A percentile compares a stretch with the other conserved stretches of the same genome.
Evolutionary conservation across 192 early-diverging fungal genomes (phyloP).

Genomic region (Linderina pennispora): DNA sequence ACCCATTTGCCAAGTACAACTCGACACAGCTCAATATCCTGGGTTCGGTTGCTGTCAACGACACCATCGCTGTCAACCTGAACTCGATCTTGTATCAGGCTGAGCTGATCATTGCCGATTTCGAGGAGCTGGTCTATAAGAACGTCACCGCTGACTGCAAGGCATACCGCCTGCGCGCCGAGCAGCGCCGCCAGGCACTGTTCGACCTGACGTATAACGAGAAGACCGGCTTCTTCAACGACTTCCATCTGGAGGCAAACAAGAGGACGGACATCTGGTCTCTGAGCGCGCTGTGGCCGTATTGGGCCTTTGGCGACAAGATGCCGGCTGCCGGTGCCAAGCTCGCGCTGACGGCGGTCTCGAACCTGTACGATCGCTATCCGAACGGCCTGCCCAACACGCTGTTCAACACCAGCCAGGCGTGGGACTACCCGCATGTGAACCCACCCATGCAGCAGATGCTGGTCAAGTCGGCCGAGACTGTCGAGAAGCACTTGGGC

Average conservation of each 20-base stretch:
- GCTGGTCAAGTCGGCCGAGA: conserved; percentile 29
- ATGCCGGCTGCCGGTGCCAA: conserved; percentile 12
- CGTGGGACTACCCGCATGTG: conserved; percentile 66
- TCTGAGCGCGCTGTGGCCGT: conserved; percentile 54
- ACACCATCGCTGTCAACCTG: conserved; percentile 59
- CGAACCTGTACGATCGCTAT: conserved; percentile 35
- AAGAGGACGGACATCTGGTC: conserved; percentile 42
- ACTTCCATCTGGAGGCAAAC: conserved; percentile 50
- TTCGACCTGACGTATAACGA: conserved; percentile 52
- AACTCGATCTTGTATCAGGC: conserved; percentile 60
- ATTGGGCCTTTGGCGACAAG: conserved; percentile 48
- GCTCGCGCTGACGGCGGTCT: conserved; percentile 41
- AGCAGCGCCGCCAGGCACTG: conserved; percentile 47
- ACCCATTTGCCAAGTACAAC: conserved; percentile 25
- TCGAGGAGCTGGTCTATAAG: conserved; percentile 14
- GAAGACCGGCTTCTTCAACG: conserved; percentile 41
- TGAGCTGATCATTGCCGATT: conserved; percentile 23
- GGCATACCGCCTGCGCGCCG: conserved; percentile 26
- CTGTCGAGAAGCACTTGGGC: conserved; percentile 1
- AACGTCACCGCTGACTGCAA: conserved; percentile 1
- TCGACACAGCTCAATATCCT: conserved; percentile 32
- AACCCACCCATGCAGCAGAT: conserved; percentile 61
- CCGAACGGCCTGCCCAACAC: conserved; percentile 61
- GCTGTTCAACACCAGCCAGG: conserved; percentile 49
- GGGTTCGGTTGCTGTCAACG: conserved; percentile 46